Percentiles rank a stretch among this genome's conserved stretches.
Conservation (phyloP, 2,329 filamentous ascomycete species). For the Diaporthe amygdali region DNA sequence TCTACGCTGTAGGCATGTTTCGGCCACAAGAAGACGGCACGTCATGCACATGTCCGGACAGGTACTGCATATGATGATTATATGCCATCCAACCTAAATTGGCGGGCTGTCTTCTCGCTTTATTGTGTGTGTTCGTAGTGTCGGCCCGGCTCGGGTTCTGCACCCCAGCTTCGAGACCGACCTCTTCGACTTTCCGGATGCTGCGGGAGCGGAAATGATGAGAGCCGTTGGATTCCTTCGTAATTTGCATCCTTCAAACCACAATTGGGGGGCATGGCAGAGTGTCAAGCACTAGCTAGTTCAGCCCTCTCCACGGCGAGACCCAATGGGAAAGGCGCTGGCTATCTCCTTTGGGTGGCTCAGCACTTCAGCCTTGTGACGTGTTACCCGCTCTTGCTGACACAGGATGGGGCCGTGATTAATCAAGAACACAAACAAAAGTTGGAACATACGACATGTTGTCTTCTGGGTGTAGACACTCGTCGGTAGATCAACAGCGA, state of each 20-base stretch:
- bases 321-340: background rate
- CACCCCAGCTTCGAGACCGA: background rate
- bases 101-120: background rate
- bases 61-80: background rate
- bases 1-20: background rate
- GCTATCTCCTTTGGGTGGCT: background rate
- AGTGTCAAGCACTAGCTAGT: background rate
- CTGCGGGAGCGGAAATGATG: slow-evolving; percentile 12
- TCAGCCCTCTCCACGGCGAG: background rate
- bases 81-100: background rate
- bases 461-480: background rate
- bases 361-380: background rate
- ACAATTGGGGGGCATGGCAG: background rate
- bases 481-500: slow-evolving; percentile 13
- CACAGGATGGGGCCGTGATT: background rate
- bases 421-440: background rate
- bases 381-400: background rate
- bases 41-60: background rate
- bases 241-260: slow-evolving; percentile 13
- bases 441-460: background rate
- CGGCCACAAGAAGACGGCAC: background rate
- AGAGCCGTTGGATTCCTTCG: slow-evolving; percentile 2
- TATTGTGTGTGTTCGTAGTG: slow-evolving; percentile 7
- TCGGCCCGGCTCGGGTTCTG: background rate
- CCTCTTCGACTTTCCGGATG: background rate